Evolutionary conservation across 148 eudicot genomes (phyloP), one percentile per base, ranked within the genome.

Genomic region (Silene conica): DNA sequence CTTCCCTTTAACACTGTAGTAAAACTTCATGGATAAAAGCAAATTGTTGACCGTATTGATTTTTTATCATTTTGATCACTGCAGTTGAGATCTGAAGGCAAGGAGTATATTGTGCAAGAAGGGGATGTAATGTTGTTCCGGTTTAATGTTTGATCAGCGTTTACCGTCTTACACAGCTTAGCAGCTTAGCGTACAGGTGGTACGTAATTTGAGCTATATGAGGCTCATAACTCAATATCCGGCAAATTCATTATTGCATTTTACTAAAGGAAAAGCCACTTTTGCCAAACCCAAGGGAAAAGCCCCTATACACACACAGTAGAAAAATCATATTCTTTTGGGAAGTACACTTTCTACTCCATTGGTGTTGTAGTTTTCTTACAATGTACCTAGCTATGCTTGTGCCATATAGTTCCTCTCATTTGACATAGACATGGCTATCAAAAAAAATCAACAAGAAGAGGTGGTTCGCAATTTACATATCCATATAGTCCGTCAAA

Each of bases 51-150:
- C 23, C 70, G 18, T 63, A 56, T 65, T 70, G 56, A 5, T n/a
- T n/a, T 52, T 43, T 19, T n/a, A 22, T 56, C 69, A 46, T 55
- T 82, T 73, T 54, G 54, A 34, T 79, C 63, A 73, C 45, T 86
- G 88, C 90, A 92, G 97, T 82, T 92, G 84, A 86, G 94, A 76
- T 88, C 89, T 18, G 97, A 92, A 76, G 97, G 97, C 26, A 92
- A 88, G 83, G 94, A 92, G 14, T 92, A 89, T 46, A 67, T 89
- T 68, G 94, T 92, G 67, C 85, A 83, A 86, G 97, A 92, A 89
- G 94, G 94, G 58, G 97, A 92, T 72, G 89, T 92, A 59, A 88
- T 92, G 97, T 81, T 92, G 79, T 92, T 92, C 69, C 92, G 95
- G 74, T 92, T 92, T 74, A 92, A 92, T 71, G 97, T 92, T 59